Evolutionary conservation across 1,284 basidiomycete species (phyloP).

Genomic region (Moesziomyces globuligerus): DNA sequence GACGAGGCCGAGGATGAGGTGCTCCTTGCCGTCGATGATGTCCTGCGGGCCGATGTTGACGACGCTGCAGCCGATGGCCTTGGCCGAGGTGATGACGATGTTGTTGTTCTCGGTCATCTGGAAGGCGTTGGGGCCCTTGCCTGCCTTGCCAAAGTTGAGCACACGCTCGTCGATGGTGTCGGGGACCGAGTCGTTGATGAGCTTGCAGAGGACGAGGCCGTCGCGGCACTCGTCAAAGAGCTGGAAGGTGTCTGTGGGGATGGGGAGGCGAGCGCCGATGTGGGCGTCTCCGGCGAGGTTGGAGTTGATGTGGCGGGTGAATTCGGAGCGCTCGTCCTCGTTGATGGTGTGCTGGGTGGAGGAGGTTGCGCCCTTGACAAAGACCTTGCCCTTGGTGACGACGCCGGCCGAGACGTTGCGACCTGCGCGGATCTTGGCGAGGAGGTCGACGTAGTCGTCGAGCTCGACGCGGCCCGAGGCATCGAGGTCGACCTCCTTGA

Average conservation of each 20-base stretch:
- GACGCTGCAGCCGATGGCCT: conserved; percentile 96
- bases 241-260: conserved; percentile 98
- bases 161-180: conserved; percentile 99
- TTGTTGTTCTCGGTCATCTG: conserved; percentile 99
- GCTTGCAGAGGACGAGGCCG: conserved; percentile 94
- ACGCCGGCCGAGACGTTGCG: conserved; percentile 69
- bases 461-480: conserved; percentile 94
- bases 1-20: conserved; percentile 96
- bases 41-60: conserved; percentile 97
- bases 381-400: conserved; percentile 80
- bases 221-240: conserved; percentile 96
- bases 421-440: conserved; percentile 77
- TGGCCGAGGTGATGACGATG: conserved; percentile 96
- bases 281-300: conserved; percentile 90
- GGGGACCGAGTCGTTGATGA: conserved; percentile 98
- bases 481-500: conserved; percentile 94
- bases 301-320: conserved; percentile 96
- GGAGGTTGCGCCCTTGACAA: conserved; percentile 91
- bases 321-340: conserved; percentile 93
- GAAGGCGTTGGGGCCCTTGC: conserved; percentile 81
- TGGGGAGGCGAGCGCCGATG: conserved; percentile 83
- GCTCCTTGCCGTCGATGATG: conserved; percentile 91
- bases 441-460: conserved; percentile 96
- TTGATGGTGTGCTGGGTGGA: conserved; percentile 98
- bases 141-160: conserved; percentile 74